phyloP scores from a whole-genome alignment of 305 asterid species.

The Fraxinus xanthoxyloides region DNA sequence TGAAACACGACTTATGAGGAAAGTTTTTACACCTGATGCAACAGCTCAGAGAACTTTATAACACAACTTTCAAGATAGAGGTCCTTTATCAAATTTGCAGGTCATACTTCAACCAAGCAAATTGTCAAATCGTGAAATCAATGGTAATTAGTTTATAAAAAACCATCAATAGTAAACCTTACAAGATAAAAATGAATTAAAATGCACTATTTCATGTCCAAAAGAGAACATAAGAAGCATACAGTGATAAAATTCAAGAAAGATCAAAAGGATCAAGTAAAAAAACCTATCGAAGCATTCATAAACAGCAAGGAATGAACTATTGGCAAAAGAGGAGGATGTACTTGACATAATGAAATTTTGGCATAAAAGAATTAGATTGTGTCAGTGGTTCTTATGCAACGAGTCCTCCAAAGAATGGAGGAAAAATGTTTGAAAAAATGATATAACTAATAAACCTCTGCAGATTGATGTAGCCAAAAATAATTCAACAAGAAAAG shows the following conservation, averaged over 20 bases:
- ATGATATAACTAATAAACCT: neutral
- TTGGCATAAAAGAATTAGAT: neutral
- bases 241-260: neutral
- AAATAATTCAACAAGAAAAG: neutral
- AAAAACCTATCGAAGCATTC: neutral
- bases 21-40: neutral
- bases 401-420: neutral
- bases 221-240: neutral
- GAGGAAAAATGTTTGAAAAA: neutral
- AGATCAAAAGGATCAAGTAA: neutral
- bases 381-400: neutral
- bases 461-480: slow-evolving; percentile 1
- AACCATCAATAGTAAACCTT: neutral
- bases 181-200: neutral
- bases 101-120: slow-evolving; percentile 23
- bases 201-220: neutral
- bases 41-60: slow-evolving; percentile 4
- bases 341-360: neutral
- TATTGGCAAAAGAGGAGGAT: neutral
- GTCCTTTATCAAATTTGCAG: slow-evolving; percentile 11
- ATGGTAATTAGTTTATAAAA: neutral
- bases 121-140: neutral
- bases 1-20: neutral
- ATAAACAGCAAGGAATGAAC: neutral
- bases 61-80: neutral